Percentiles rank a stretch among this genome's conserved stretches.
phyloP scores from a whole-genome alignment of 306 rosid species.

The Castanospermum australe region DNA sequence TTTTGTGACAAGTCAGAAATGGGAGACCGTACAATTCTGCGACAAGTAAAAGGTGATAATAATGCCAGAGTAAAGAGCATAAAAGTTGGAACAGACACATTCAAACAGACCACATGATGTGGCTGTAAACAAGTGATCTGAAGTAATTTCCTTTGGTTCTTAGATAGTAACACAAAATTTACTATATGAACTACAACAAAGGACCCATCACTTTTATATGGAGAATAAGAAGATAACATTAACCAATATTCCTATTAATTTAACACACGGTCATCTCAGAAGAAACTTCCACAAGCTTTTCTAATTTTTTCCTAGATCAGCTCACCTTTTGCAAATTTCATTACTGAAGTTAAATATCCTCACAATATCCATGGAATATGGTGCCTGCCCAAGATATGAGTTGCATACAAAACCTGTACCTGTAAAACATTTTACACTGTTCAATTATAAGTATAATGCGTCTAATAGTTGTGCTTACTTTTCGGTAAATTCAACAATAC shows the following conservation, averaged over 20 bases:
- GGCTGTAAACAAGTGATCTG: neutral
- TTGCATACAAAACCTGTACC: constrained; percentile 82
- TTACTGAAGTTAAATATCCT: constrained; percentile 78
- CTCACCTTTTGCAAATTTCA: constrained; percentile 77
- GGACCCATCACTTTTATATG: neutral
- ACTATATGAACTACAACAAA: neutral
- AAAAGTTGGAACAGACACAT: neutral
- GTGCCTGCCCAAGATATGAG: constrained; percentile 63
- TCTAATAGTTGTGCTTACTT: neutral
- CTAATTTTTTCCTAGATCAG: constrained; percentile 5
- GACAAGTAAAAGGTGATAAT: constrained; percentile 23
- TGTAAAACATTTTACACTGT: constrained; percentile 36
- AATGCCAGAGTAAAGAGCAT: neutral
- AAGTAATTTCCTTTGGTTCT: neutral
- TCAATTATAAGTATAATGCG: constrained; percentile 1
- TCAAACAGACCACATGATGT: neutral
- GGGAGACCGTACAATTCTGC: constrained; percentile 72
- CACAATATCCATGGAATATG: constrained; percentile 77
- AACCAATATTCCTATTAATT: neutral
- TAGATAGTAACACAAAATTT: neutral
- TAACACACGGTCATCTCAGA: neutral
- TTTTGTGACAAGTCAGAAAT: constrained; percentile 54
- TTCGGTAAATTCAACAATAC: neutral
- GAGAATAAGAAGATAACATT: neutral
- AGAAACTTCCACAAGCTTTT: constrained; percentile 17